These are phyloP conservation scores for Capronia epimyces DNA, from an alignment of 2,329 filamentous ascomycete genomes.

Conservation along the genomic window DNA sequence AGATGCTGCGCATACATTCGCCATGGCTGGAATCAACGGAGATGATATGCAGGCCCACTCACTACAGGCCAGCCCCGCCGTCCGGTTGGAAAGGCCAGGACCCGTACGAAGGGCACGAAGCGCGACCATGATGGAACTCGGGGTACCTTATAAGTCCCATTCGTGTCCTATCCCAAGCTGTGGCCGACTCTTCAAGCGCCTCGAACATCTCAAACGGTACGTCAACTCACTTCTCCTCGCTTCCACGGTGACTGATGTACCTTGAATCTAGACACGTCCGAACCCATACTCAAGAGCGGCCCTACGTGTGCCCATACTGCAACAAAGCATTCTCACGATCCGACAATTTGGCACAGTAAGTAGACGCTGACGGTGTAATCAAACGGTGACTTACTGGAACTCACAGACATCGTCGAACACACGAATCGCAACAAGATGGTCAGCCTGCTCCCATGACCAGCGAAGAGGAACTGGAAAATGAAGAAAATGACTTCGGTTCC, in stretches of 20 bases:
- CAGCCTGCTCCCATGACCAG: constrained; percentile 39
- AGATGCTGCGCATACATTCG: constrained; percentile 67
- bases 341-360: constrained; percentile 97
- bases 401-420: constrained; percentile 64
- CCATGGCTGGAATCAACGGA: constrained; percentile 58
- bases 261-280: constrained; percentile 78
- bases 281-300: constrained; percentile 98
- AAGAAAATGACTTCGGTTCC: constrained; percentile 76
- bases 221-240: constrained; percentile 38
- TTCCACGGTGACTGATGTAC: constrained; percentile 48
- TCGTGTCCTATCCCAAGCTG: constrained; percentile 99
- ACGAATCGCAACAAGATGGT: constrained; percentile 66
- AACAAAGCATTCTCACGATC: constrained; percentile 98
- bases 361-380: constrained; percentile 11
- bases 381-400: constrained; percentile 10
- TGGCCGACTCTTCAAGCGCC: constrained; percentile 93
- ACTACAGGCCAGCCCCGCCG: constrained; percentile 53
- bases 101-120: constrained; percentile 86
- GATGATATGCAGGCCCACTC: constrained; percentile 56
- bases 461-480: constrained; percentile 82
- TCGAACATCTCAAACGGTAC: constrained; percentile 99
- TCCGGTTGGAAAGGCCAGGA: constrained; percentile 58
- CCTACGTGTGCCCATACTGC: constrained; percentile 95
- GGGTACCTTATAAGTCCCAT: constrained; percentile 93
- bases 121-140: constrained; percentile 92